Conservation (phyloP, 768 basidiomycete species). For the Russula abietina region DNA sequence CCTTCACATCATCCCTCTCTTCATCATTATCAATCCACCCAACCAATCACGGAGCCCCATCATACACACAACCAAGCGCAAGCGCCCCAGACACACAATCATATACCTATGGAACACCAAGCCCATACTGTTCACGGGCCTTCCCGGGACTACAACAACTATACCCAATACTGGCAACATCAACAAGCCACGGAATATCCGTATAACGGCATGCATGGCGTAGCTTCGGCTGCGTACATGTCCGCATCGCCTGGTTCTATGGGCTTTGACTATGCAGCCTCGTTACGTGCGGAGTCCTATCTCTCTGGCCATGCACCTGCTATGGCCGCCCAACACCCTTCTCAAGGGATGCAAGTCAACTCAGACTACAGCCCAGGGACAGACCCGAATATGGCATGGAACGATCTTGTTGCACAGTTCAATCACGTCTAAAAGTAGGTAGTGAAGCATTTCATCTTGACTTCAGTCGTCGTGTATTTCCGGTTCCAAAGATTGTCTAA, state of each 20-base stretch:
- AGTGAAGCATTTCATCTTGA: not conserved
- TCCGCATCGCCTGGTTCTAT: constrained; percentile 19
- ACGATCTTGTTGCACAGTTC: constrained; percentile 25
- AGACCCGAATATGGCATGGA: constrained; percentile 25
- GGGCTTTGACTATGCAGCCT: constrained; percentile 25
- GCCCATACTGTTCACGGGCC: constrained; percentile 3
- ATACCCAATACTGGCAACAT: constrained; percentile 24
- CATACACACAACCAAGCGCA: constrained; percentile 14
- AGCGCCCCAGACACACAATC: constrained; percentile 6
- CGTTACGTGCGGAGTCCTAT: constrained; percentile 23
- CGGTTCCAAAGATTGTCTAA: constrained; percentile 2
- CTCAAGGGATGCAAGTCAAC: constrained; percentile 16
- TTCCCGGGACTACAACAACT: constrained; percentile 21
- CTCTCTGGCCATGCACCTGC: constrained; percentile 8
- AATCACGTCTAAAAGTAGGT: constrained; percentile 22
- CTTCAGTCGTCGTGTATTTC: constrained; percentile 1
- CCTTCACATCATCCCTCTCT: not conserved
- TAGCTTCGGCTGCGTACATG: constrained; percentile 6
- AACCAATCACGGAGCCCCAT: constrained; percentile 6
- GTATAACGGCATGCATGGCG: constrained; percentile 17
- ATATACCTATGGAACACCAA: constrained; percentile 20
- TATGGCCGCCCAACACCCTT: constrained; percentile 9
- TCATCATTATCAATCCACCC: constrained; percentile 10
- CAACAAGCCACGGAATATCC: constrained; percentile 16
- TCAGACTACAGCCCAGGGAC: constrained; percentile 20